phyloP scores from a whole-genome alignment of 768 basidiomycete genomes.

The Fibroporia radiculosa region DNA sequence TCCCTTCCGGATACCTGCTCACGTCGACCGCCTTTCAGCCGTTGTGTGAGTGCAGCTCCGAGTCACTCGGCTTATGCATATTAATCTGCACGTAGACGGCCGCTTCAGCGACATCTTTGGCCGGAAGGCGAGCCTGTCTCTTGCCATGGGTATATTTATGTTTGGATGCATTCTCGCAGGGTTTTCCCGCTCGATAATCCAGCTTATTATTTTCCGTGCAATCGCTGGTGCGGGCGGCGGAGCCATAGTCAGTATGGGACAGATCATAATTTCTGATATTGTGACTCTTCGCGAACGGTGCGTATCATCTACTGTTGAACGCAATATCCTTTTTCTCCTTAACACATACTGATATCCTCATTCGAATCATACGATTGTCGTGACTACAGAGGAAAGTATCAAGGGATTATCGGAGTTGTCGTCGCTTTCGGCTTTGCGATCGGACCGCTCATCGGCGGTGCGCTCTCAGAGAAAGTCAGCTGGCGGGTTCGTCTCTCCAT shows the following conservation, averaged over 20 bases:
- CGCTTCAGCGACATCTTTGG: slow-evolving; percentile 63
- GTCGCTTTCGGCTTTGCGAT: slow-evolving; percentile 56
- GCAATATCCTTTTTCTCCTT: too few relatives aligned
- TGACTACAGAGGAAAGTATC: slow-evolving; percentile 57
- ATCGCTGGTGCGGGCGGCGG: slow-evolving; percentile 67
- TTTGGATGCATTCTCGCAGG: slow-evolving; percentile 61
- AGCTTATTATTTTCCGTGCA: slow-evolving; percentile 64
- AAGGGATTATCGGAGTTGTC: slow-evolving; percentile 61
- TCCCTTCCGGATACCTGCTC: slow-evolving; percentile 64
- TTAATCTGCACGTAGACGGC: slow-evolving; percentile 29
- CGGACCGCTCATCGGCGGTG: slow-evolving; percentile 64
- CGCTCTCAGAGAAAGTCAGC: slow-evolving; percentile 48
- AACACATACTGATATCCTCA: too few relatives aligned
- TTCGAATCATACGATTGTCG: background rate
- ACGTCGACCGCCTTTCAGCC: slow-evolving; percentile 60
- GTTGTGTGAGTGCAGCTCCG: slow-evolving; percentile 20
- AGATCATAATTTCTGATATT: slow-evolving; percentile 69
- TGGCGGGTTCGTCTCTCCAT: slow-evolving; percentile 41
- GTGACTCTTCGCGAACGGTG: slow-evolving; percentile 62
- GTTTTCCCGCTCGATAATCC: slow-evolving; percentile 53
- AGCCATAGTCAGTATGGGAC: slow-evolving; percentile 58
- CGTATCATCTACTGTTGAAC: too few relatives aligned
- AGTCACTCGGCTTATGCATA: background rate
- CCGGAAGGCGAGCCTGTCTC: slow-evolving; percentile 50
- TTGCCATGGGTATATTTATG: slow-evolving; percentile 57